Base-by-base conservation (phyloP, 176 grass and related monocot genomes). In the Rhynchospora pubera region DNA sequence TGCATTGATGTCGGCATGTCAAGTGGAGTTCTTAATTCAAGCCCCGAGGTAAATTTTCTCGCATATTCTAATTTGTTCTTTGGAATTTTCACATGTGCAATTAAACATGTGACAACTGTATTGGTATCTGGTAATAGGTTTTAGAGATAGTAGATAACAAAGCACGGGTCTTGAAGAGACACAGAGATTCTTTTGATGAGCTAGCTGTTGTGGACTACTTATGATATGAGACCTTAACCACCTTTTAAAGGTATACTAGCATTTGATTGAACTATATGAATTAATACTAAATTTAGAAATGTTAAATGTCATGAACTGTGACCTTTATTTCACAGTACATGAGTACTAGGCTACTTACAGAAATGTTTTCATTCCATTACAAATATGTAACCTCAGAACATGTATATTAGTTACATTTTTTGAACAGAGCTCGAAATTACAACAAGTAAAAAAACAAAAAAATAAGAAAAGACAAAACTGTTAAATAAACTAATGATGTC, bases 1-100 rank as follows among this genome's bases (percentile, higher is more conserved):
- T 98, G 96, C 23, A 73, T 98, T 50, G 96, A 98, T 83, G 92
- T 98, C 39, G 92, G 96, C 74, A 98, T 98, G 96, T 98, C 96
- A 39, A 93, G 78, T 79, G 92, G 96, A 84, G 89, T 98, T 86
- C 84, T 93, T 43, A 39, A 90, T 85, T 98, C 92, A 55, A 94
- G 80, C 67, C 89, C 96, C 7, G 96, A 98, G 96, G 96, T 98
- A 87, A 85, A n/a, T 86, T 62, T 81, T 15, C 14, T 77, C 3
- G 9, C 18, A 39, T 62, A 77, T 30, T 62, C 46, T 80, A 58
- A 21, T 23, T 5, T 84, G 11, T 52, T 89, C 62, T 63, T 58
- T 34, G 22, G 13, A 48, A 79, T 39, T 81, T 48, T 19, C 9
- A 65, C 30, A 30, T 42, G 9, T 61, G 19, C 10, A 13, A 53